phyloP scores from a whole-genome alignment of 1,284 basidiomycete genomes.

The Ustilago cynodontis region DNA sequence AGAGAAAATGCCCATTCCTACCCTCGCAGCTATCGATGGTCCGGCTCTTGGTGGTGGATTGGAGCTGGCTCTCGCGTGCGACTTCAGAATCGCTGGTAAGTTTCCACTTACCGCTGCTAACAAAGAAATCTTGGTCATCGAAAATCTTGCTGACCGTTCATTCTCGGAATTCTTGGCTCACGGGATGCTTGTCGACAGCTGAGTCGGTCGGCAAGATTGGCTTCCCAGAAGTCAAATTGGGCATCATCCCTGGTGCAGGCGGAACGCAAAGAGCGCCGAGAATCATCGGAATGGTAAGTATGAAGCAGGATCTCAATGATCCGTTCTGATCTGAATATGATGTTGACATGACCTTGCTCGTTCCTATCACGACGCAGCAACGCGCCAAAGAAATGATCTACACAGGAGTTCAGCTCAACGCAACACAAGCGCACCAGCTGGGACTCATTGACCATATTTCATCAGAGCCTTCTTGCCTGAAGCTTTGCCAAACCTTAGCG shows the following conservation, averaged over 20 bases:
- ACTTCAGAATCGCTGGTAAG: conserved; percentile 81
- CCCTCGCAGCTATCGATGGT: conserved; percentile 92
- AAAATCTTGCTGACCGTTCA: too few species aligned
- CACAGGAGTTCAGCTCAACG: conserved; percentile 19
- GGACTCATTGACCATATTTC: conserved; percentile 27
- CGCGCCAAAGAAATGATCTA: conserved; percentile 36
- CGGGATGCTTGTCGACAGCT: conserved; percentile 19
- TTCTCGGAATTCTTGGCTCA: neutral
- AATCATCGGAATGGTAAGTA: conserved; percentile 21
- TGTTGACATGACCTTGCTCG: too few species aligned
- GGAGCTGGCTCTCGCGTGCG: conserved; percentile 86
- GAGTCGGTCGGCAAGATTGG: conserved; percentile 27
- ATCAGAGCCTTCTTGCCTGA: conserved; percentile 14
- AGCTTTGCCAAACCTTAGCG: conserved; percentile 16
- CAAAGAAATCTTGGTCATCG: too few species aligned
- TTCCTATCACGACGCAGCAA: neutral
- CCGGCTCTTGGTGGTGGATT: conserved; percentile 91
- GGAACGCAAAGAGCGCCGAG: conserved; percentile 37
- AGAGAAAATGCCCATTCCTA: conserved; percentile 84
- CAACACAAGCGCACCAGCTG: conserved; percentile 20
- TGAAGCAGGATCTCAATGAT: too few species aligned
- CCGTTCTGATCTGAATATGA: too few species aligned
- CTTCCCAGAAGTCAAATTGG: conserved; percentile 34
- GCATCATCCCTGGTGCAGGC: conserved; percentile 82
- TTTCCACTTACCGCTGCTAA: neutral